These are phyloP conservation scores for Solanum etuberosum DNA, from an alignment of 257 asterid species.

Conservation along the genomic window DNA sequence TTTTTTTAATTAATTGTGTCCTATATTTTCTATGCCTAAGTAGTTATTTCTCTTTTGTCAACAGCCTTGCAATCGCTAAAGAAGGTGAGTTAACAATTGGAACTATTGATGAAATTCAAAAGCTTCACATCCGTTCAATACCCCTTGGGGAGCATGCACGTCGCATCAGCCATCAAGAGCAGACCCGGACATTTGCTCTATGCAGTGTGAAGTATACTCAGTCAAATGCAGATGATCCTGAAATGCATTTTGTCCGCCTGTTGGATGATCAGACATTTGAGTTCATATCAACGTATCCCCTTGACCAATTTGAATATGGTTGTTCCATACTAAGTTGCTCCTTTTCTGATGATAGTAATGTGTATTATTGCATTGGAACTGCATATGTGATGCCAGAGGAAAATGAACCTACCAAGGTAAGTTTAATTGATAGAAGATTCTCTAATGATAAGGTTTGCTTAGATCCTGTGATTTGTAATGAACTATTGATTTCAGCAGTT, in stretches of 20 bases:
- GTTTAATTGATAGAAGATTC: not conserved
- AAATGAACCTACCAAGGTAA: slow-evolving; percentile 88
- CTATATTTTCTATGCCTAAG: not conserved
- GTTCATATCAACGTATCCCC: slow-evolving; percentile 68
- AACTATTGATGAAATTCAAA: slow-evolving; percentile 94
- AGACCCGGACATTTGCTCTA: slow-evolving; percentile 80
- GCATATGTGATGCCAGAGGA: slow-evolving; percentile 96
- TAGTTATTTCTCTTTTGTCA: slow-evolving; percentile 3
- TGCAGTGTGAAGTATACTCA: slow-evolving; percentile 75
- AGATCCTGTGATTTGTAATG: not conserved
- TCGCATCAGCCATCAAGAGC: slow-evolving; percentile 98
- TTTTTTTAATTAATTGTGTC: not conserved
- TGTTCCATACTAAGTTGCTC: slow-evolving; percentile 96
- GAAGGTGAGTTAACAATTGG: slow-evolving; percentile 98
- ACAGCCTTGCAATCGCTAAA: slow-evolving; percentile 94
- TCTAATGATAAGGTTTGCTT: not conserved
- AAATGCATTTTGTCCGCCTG: slow-evolving; percentile 74
- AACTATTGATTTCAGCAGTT: not conserved
- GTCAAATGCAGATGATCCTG: slow-evolving; percentile 63
- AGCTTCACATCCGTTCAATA: slow-evolving; percentile 93
- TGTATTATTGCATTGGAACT: slow-evolving; percentile 91
- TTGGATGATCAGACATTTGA: slow-evolving; percentile 96
- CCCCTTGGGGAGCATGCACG: slow-evolving; percentile 98
- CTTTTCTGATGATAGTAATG: slow-evolving; percentile 76
- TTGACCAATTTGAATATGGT: slow-evolving; percentile 82